These are phyloP conservation scores for Imleria badia DNA, from an alignment of 768 basidiomycete genomes.

Conservation along the genomic window DNA sequence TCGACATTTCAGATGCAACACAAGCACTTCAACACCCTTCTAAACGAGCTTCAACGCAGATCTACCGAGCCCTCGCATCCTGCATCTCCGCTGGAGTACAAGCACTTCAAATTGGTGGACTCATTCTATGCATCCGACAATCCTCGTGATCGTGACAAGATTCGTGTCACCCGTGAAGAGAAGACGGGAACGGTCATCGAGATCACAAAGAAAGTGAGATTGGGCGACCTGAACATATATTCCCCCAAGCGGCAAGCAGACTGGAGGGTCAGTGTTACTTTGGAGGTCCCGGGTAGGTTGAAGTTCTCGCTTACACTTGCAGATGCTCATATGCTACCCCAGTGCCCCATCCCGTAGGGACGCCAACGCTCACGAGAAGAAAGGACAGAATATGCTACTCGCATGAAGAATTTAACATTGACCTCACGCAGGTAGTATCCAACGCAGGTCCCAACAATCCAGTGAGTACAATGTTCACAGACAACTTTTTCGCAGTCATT, in stretches of 20 bases:
- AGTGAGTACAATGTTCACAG: constrained; percentile 39
- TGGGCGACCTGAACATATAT: constrained; percentile 87
- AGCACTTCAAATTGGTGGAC: constrained; percentile 77
- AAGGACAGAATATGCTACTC: constrained; percentile 93
- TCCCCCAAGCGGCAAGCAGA: constrained; percentile 82
- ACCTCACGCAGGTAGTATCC: constrained; percentile 88
- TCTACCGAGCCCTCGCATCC: constrained; percentile 53
- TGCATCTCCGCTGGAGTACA: constrained; percentile 64
- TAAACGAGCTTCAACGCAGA: constrained; percentile 76
- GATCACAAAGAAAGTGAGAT: constrained; percentile 73
- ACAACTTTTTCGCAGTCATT: constrained; percentile 2
- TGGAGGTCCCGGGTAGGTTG: constrained; percentile 82
- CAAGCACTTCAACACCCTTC: constrained; percentile 76
- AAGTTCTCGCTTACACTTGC: background rate
- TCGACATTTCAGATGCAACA: constrained; percentile 67
- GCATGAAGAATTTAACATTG: constrained; percentile 91
- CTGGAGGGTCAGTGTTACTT: constrained; percentile 90
- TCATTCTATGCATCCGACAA: constrained; percentile 61
- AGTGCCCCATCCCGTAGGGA: constrained; percentile 71
- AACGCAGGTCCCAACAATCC: constrained; percentile 45
- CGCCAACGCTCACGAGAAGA: constrained; percentile 57
- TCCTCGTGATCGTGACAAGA: constrained; percentile 48
- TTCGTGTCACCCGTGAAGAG: constrained; percentile 84
- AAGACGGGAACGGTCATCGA: constrained; percentile 64
- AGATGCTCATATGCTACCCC: background rate